These are phyloP conservation scores for Pleodorina starrii DNA, from an alignment of 139 green algal genomes.

Conservation along the genomic window DNA sequence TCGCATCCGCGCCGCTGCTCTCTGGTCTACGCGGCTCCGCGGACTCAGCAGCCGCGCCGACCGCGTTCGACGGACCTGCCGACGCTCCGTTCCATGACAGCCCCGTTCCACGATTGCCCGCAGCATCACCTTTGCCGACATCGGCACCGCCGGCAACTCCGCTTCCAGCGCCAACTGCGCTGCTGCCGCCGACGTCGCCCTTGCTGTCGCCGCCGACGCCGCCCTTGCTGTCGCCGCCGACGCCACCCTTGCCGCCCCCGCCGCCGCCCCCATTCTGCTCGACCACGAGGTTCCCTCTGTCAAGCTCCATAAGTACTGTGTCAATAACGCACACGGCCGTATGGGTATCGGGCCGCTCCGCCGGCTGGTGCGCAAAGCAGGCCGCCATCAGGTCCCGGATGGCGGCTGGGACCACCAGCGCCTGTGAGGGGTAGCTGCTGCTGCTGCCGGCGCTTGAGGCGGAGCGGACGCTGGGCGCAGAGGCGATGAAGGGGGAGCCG, in stretches of 20 bases:
- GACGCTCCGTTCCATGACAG: too few species aligned
- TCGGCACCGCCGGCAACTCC: neutral
- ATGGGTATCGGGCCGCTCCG: constrained; percentile 62
- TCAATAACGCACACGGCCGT: constrained; percentile 57
- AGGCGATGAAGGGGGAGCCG: neutral
- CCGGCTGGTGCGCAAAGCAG: constrained; percentile 74
- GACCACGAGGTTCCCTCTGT: neutral
- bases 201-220: neutral
- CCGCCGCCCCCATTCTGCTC: neutral
- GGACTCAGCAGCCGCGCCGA: neutral
- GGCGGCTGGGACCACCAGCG: constrained; percentile 47
- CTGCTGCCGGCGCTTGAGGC: constrained; percentile 38
- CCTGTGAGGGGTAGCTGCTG: constrained; percentile 59
- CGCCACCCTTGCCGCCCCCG: neutral
- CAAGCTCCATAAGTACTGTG: neutral
- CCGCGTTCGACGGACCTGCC: too few species aligned
- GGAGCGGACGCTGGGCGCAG: neutral
- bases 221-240: neutral
- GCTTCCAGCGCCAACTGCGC: neutral
- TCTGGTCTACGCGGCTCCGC: neutral
- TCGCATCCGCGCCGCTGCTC: neutral
- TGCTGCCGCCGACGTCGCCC: neutral
- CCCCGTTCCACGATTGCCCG: too few species aligned
- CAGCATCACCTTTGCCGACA: too few species aligned
- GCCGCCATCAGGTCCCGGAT: constrained; percentile 66